phyloP scores from a whole-genome alignment of 805 yeast genomes.

The Candida chilensis region DNA sequence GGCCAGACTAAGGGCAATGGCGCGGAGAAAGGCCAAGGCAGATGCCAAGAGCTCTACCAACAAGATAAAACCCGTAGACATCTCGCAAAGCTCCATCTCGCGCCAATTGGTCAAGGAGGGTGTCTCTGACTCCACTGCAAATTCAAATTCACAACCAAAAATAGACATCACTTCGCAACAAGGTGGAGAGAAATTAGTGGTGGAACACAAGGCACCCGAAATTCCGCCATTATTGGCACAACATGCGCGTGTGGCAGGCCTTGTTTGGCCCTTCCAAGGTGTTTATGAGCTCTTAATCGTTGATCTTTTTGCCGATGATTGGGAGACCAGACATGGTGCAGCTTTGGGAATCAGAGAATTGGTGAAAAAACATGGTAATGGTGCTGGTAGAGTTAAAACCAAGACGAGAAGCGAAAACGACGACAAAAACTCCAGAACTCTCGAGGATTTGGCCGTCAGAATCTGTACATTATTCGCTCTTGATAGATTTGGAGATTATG shows the following conservation, averaged over 20 bases:
- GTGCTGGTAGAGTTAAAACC: slow-evolving; percentile 77
- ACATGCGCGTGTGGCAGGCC: slow-evolving; percentile 61
- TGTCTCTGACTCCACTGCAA: slow-evolving; percentile 10
- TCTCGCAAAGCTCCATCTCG: slow-evolving; percentile 57
- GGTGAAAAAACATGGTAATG: slow-evolving; percentile 68
- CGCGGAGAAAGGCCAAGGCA: slow-evolving; percentile 80
- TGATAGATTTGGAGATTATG: slow-evolving; percentile 95
- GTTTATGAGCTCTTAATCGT: slow-evolving; percentile 72
- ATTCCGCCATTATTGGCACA: slow-evolving; percentile 61
- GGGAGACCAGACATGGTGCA: slow-evolving; percentile 97
- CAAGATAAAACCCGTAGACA: slow-evolving; percentile 46
- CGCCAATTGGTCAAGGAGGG: slow-evolving; percentile 7
- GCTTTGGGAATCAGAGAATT: slow-evolving; percentile 88
- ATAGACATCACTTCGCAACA: slow-evolving; percentile 69
- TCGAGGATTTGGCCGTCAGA: slow-evolving; percentile 85
- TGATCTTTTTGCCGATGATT: slow-evolving; percentile 73
- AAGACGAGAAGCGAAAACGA: slow-evolving; percentile 55
- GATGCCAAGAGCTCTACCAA: slow-evolving; percentile 43
- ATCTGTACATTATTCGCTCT: slow-evolving; percentile 80
- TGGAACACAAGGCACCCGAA: slow-evolving; percentile 66
- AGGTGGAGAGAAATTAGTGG: slow-evolving; percentile 73
- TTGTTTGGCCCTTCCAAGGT: slow-evolving; percentile 93
- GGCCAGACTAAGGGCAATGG: slow-evolving; percentile 90
- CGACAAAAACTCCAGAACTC: slow-evolving; percentile 50
- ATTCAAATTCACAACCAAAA: slow-evolving; percentile 25